Conservation (phyloP, 495 filamentous ascomycete genomes). For the Tetracladium setigerum region DNA sequence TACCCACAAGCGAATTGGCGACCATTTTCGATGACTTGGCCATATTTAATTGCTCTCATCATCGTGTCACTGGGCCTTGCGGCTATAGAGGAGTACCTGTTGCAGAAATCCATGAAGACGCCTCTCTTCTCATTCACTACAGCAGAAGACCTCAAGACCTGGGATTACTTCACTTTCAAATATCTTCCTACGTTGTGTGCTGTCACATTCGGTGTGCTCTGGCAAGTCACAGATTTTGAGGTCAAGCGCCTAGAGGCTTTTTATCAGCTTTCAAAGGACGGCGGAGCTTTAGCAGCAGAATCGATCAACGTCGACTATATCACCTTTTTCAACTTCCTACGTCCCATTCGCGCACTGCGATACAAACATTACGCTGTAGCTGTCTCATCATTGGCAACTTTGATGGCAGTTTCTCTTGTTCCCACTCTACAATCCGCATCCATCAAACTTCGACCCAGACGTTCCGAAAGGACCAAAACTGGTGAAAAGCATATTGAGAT, state of each 20-base stretch:
- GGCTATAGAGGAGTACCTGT: slow-evolving; percentile 51
- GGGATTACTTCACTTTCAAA: slow-evolving; percentile 60
- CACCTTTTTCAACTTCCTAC: slow-evolving; percentile 52
- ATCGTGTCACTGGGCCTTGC: slow-evolving; percentile 48
- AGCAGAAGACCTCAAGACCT: slow-evolving; percentile 40
- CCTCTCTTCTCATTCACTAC: slow-evolving; percentile 41
- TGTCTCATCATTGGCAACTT: slow-evolving; percentile 49
- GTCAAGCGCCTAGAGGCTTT: slow-evolving; percentile 68
- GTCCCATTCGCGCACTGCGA: slow-evolving; percentile 51
- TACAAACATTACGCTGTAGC: slow-evolving; percentile 59
- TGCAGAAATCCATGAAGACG: slow-evolving; percentile 41
- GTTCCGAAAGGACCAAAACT: slow-evolving; percentile 19
- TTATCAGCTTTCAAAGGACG: slow-evolving; percentile 61
- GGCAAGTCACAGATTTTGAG: slow-evolving; percentile 69
- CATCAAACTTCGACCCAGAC: slow-evolving; percentile 43
- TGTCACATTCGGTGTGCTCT: slow-evolving; percentile 65
- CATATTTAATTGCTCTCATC: slow-evolving; percentile 50
- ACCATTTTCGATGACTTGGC: slow-evolving; percentile 61
- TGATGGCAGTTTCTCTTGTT: slow-evolving; percentile 51
- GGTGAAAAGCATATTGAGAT: slow-evolving; percentile 44
- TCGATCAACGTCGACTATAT: slow-evolving; percentile 69
- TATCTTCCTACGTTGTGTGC: slow-evolving; percentile 63
- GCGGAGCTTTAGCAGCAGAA: slow-evolving; percentile 55
- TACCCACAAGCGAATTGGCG: slow-evolving; percentile 63
- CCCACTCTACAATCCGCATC: slow-evolving; percentile 49